Conservation (phyloP, 495 filamentous ascomycete genomes). For the Saxispiralis lemnorum region DNA sequence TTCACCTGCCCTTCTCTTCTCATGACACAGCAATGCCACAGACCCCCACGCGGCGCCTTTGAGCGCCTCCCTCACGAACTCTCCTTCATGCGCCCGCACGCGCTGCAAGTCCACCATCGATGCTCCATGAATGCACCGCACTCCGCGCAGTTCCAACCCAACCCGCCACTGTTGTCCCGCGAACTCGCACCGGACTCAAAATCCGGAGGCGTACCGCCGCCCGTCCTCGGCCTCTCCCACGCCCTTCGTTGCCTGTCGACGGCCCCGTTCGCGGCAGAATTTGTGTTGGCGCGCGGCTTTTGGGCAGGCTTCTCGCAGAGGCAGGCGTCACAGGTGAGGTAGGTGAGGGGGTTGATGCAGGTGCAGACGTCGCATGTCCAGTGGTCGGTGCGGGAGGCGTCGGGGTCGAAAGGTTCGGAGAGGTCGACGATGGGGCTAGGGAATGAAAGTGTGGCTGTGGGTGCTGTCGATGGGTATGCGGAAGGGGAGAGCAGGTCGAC, state of each 20-base stretch:
- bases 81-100: slow-evolving; percentile 25
- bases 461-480: background rate
- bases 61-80: background rate
- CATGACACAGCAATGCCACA: background rate
- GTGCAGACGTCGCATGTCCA: slow-evolving; percentile 76
- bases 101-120: slow-evolving; percentile 27
- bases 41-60: background rate
- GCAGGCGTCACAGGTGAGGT: slow-evolving; percentile 64
- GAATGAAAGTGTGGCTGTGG: background rate
- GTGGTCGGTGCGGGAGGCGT: slow-evolving; percentile 16
- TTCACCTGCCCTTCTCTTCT: background rate
- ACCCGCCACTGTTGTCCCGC: background rate
- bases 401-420: slow-evolving; percentile 14
- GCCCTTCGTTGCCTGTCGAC: background rate
- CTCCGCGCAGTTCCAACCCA: slow-evolving; percentile 26
- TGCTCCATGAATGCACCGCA: slow-evolving; percentile 27
- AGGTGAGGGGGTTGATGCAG: slow-evolving; percentile 55
- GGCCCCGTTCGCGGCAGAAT: background rate
- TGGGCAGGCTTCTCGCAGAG: slow-evolving; percentile 37
- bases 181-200: background rate
- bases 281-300: slow-evolving; percentile 16
- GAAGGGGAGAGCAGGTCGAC: background rate
- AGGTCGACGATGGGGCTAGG: slow-evolving; percentile 6
- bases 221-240: slow-evolving; percentile 6
- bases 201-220: background rate